These are phyloP conservation scores for Candida ascalaphidarum DNA, from an alignment of 805 yeast genomes.

Conservation along the genomic window DNA sequence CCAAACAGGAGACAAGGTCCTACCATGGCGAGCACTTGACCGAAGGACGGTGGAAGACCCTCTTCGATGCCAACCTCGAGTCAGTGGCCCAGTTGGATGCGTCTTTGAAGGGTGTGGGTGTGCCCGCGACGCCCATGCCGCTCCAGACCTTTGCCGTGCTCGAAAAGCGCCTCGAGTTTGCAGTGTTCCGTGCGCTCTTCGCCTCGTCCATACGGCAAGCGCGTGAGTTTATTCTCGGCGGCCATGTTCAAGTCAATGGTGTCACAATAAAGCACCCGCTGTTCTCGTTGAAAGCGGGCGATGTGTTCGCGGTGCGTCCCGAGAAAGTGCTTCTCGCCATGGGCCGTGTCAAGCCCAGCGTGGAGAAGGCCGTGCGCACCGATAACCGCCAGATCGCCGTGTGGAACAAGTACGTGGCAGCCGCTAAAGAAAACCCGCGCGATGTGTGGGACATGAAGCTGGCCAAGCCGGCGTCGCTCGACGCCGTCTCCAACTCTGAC, in stretches of 20 bases:
- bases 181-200: conserved; percentile 85
- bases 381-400: conserved; percentile 64
- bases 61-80: conserved; percentile 62
- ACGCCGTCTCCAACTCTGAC: conserved; percentile 12
- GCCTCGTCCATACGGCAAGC: conserved; percentile 94
- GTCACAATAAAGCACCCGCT: conserved; percentile 70
- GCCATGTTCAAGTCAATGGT: conserved; percentile 83
- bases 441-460: conserved; percentile 43
- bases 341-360: conserved; percentile 77
- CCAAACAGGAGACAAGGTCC: conserved; percentile 87
- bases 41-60: conserved; percentile 70
- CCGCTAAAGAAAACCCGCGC: conserved; percentile 49
- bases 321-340: conserved; percentile 77
- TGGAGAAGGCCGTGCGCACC: conserved; percentile 55
- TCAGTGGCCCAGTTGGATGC: conserved; percentile 89
- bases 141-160: conserved; percentile 83
- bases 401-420: conserved; percentile 68
- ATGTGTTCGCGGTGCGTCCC: conserved; percentile 77
- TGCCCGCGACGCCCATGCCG: conserved; percentile 67
- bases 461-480: conserved; percentile 31
- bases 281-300: conserved; percentile 74
- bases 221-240: conserved; percentile 73
- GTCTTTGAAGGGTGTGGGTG: conserved; percentile 51
- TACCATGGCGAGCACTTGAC: conserved; percentile 94
- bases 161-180: conserved; percentile 85